These are phyloP conservation scores for Aspergillus melleus DNA, from an alignment of 2,329 filamentous ascomycete genomes.

Conservation along the genomic window DNA sequence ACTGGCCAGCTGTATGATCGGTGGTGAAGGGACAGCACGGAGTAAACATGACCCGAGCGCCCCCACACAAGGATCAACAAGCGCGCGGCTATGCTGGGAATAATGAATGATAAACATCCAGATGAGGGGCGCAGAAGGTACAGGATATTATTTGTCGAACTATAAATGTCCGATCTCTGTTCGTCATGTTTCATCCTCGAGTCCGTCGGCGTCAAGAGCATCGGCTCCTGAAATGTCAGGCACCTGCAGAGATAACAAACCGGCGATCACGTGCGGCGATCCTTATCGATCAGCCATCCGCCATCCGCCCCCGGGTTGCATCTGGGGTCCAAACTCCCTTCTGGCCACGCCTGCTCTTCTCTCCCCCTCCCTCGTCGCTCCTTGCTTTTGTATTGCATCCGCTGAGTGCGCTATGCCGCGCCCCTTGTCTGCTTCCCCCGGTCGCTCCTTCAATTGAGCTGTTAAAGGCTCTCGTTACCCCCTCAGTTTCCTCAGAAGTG, in stretches of 20 bases:
- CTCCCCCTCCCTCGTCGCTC: not conserved
- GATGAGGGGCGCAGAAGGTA: too few relatives aligned
- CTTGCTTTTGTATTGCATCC: not conserved
- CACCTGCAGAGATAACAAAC: conserved; percentile 3
- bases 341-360: not conserved
- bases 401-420: conserved; percentile 21
- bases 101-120: not conserved
- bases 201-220: not conserved
- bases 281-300: conserved; percentile 12
- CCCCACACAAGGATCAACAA: conserved; percentile 7
- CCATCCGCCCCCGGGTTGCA: not conserved
- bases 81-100: conserved; percentile 8
- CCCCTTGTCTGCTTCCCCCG: conserved; percentile 13
- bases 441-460: conserved; percentile 19
- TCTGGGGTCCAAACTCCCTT: not conserved
- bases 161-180: not conserved
- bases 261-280: conserved; percentile 14
- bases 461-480: conserved; percentile 15
- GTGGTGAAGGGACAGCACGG: not conserved
- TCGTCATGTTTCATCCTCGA: too few relatives aligned
- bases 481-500: conserved; percentile 7
- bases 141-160: too few relatives aligned
- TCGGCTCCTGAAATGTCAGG: conserved; percentile 5
- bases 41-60: conserved; percentile 14
- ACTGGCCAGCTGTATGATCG: not conserved